phyloP scores from a whole-genome alignment of 2,329 filamentous ascomycete species.

The Fusarium verrucosum region DNA sequence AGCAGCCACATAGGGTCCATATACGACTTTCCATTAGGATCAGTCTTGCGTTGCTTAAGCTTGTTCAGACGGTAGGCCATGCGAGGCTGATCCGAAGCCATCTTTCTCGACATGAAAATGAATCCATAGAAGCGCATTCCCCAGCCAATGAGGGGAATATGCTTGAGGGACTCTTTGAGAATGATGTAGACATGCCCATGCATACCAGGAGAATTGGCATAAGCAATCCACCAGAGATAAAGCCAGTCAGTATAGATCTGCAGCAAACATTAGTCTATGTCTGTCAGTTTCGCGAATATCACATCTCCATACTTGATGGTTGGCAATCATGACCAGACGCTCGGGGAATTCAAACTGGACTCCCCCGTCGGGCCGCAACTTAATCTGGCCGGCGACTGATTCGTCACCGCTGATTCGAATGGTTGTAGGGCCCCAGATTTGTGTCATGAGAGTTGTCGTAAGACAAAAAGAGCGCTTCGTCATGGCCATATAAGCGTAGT shows the following conservation, averaged over 20 bases:
- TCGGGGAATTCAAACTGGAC: conserved; percentile 84
- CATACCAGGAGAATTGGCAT: conserved; percentile 77
- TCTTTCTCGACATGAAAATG: conserved; percentile 91
- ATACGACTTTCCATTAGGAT: conserved; percentile 63
- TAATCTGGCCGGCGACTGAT: conserved; percentile 79
- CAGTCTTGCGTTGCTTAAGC: conserved; percentile 67
- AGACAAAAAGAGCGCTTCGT: conserved; percentile 87
- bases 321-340: conserved; percentile 83
- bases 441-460: conserved; percentile 79
- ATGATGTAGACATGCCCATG: conserved; percentile 92
- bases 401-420: conserved; percentile 86
- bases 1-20: conserved; percentile 89
- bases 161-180: conserved; percentile 85
- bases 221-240: conserved; percentile 94
- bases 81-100: conserved; percentile 80
- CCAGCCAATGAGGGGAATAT: conserved; percentile 80
- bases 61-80: conserved; percentile 77
- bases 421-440: conserved; percentile 86
- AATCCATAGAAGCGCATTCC: conserved; percentile 89
- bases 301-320: conserved; percentile 72
- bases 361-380: conserved; percentile 73
- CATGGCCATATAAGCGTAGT: conserved; percentile 86
- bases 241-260: conserved; percentile 90
- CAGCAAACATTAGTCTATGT: neutral
- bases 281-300: neutral